phyloP scores from a whole-genome alignment of 164 flowering plant species.

The Houttuynia cordata region DNA sequence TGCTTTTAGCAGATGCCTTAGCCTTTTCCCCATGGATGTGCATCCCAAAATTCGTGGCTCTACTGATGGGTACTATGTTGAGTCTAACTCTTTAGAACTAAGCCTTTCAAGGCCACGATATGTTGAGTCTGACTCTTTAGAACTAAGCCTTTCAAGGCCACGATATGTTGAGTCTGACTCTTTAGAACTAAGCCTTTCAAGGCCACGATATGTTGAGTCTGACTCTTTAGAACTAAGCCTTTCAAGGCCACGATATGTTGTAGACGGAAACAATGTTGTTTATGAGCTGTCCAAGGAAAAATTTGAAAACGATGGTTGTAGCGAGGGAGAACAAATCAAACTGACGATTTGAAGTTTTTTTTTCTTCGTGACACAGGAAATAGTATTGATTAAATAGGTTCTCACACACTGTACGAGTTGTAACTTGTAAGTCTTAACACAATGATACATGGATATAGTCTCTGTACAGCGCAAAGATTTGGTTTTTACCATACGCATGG shows the following conservation, averaged over 20 bases:
- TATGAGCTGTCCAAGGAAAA: background rate
- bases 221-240: background rate
- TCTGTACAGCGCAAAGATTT: too few species aligned
- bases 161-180: background rate
- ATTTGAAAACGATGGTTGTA: background rate
- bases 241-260: background rate
- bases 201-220: background rate
- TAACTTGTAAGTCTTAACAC: too few species aligned
- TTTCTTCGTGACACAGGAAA: background rate
- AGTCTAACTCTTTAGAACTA: background rate
- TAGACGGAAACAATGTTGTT: background rate
- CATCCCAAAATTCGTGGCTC: background rate
- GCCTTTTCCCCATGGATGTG: background rate
- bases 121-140: background rate
- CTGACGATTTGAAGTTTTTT: background rate
- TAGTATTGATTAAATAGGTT: too few species aligned
- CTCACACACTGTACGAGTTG: too few species aligned
- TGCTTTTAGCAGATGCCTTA: background rate
- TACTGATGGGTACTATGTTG: background rate
- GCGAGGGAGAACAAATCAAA: background rate
- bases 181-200: background rate
- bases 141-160: background rate
- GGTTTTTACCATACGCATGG: too few species aligned
- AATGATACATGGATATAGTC: too few species aligned
- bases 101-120: background rate